These are phyloP conservation scores for Pinus tabuliformis DNA, from an alignment of 75 land plant species.

Conservation along the genomic window DNA sequence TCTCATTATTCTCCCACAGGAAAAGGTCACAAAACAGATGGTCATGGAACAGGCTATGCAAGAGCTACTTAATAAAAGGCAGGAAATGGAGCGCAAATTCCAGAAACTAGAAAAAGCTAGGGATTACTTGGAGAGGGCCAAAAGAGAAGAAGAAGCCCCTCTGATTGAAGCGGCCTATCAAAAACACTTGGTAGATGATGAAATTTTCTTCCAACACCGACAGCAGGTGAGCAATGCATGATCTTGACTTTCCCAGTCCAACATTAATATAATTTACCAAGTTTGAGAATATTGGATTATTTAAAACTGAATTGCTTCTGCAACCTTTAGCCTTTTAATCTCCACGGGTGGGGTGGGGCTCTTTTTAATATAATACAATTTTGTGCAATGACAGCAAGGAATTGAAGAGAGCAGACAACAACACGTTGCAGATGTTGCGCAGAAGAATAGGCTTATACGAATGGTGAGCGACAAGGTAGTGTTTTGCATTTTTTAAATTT, in stretches of 20 bases:
- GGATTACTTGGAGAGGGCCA: conserved; percentile 96
- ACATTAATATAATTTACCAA: too few species aligned
- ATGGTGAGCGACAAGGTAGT: conserved; percentile 80
- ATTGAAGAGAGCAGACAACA: conserved; percentile 78
- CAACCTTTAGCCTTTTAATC: too few species aligned
- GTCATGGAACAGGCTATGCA: conserved; percentile 72
- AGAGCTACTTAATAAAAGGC: conserved; percentile 82
- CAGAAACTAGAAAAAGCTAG: conserved; percentile 85
- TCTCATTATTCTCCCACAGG: conserved; percentile 11
- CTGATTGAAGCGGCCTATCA: conserved; percentile 79
- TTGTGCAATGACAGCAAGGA: conserved; percentile 53
- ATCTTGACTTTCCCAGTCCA: too few species aligned
- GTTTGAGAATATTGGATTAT: too few species aligned
- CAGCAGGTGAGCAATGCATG: conserved; percentile 60
- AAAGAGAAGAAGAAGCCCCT: conserved; percentile 91
- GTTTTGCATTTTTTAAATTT: conserved; percentile 2
- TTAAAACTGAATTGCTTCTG: too few species aligned
- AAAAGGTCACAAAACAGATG: conserved; percentile 73
- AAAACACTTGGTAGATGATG: conserved; percentile 70
- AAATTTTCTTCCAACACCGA: conserved; percentile 60
- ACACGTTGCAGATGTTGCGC: conserved; percentile 74
- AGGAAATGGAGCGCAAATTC: conserved; percentile 91
- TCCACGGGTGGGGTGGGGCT: too few species aligned
- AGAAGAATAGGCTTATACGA: conserved; percentile 71
- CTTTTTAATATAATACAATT: neutral